Percentiles rank a stretch among this genome's conserved stretches.
These are phyloP conservation scores for Phytophthora colocasiae DNA, from an alignment of 352 stramenopile species.

Conservation along the genomic window DNA sequence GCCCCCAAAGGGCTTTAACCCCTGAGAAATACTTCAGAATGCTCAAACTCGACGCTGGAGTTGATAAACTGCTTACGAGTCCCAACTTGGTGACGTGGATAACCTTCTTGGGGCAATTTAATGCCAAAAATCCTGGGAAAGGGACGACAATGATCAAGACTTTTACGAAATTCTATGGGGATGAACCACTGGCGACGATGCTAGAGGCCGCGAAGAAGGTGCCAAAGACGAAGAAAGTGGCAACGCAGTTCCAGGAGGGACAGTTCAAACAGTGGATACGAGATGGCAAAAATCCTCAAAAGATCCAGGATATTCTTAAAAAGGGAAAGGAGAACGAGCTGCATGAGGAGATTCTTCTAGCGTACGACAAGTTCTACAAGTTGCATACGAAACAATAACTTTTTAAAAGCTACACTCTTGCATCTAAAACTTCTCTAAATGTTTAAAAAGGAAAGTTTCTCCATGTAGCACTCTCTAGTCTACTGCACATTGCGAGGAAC, in stretches of 20 bases:
- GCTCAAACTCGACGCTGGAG: slow-evolving; percentile 2
- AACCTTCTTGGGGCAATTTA: slow-evolving; percentile 4
- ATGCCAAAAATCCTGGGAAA: slow-evolving; percentile 5
- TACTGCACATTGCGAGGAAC: no score
- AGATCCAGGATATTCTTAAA: slow-evolving; percentile 2
- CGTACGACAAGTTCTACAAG: no score
- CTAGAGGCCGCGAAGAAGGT: slow-evolving; percentile 11
- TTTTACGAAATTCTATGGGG: slow-evolving; percentile 14
- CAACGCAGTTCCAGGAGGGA: slow-evolving; percentile 1
- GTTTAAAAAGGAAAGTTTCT: no score
- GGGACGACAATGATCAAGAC: slow-evolving; percentile 15
- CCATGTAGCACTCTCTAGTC: no score
- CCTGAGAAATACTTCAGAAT: slow-evolving; percentile 1
- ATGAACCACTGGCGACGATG: slow-evolving; percentile 6
- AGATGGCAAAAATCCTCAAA: not conserved
- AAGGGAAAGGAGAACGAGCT: not conserved
- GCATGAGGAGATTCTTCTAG: no score
- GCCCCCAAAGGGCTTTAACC: not conserved
- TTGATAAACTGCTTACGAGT: slow-evolving; percentile 6
- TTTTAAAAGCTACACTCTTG: no score
- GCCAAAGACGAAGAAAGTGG: slow-evolving; percentile 6
- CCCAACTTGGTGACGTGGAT: slow-evolving; percentile 5
- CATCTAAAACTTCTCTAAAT: no score
- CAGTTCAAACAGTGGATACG: slow-evolving; percentile 11
- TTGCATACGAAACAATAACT: no score